Evolutionary conservation across 2,329 filamentous ascomycete genomes (phyloP).

Genomic region (Ceratocystis diversiconidia): DNA sequence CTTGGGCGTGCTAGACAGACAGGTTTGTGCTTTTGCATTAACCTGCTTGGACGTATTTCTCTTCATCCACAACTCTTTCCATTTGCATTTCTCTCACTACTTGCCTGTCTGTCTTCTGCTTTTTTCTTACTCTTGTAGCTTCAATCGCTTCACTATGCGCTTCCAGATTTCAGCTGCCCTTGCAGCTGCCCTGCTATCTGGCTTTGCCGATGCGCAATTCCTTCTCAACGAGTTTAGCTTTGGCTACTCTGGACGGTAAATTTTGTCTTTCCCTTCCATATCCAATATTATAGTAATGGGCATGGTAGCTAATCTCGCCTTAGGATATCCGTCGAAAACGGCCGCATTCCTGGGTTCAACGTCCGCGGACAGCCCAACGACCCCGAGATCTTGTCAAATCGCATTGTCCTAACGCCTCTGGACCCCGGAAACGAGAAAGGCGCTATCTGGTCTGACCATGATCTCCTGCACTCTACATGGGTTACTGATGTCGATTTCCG

Average conservation of each 20-base stretch:
- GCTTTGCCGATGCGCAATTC: slow-evolving; percentile 46
- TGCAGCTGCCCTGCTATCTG: slow-evolving; percentile 14
- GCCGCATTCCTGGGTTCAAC: slow-evolving; percentile 39
- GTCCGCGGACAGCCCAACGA: slow-evolving; percentile 39
- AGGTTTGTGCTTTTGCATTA: not conserved
- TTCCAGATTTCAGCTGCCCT: slow-evolving; percentile 15
- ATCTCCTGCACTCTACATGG: slow-evolving; percentile 56
- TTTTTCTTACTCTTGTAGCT: not conserved
- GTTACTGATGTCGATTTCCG: slow-evolving; percentile 75
- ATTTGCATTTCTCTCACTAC: not conserved
- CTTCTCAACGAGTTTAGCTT: slow-evolving; percentile 65
- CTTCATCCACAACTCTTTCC: not conserved
- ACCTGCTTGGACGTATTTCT: not conserved
- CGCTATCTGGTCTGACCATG: slow-evolving; percentile 60
- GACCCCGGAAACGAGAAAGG: slow-evolving; percentile 74
- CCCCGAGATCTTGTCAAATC: slow-evolving; percentile 67
- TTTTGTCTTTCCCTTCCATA: not conserved
- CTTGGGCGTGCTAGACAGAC: not conserved
- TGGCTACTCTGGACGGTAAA: slow-evolving; percentile 50
- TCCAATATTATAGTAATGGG: no score
- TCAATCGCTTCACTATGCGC: slow-evolving; percentile 12
- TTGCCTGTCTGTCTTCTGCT: not conserved
- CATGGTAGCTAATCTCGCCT: slow-evolving; percentile 8
- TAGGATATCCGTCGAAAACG: slow-evolving; percentile 49
- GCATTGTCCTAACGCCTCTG: slow-evolving; percentile 79